A percentile compares a stretch with the other conserved stretches of the same genome.
Evolutionary conservation across 176 grass and related monocot species (phyloP).

Genomic region (Pharus latifolius): DNA sequence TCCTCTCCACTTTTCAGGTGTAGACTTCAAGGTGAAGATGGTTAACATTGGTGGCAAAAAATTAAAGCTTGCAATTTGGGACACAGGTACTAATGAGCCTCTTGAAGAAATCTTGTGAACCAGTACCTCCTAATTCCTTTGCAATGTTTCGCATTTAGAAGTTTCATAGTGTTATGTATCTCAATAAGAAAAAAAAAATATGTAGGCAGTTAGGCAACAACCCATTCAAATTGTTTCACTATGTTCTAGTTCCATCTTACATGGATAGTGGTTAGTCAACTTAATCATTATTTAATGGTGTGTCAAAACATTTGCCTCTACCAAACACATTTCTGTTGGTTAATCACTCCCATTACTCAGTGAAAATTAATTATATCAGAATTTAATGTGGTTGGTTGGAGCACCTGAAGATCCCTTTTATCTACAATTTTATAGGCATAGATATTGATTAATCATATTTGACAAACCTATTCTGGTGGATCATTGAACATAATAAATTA

Average conservation of each 20-base stretch:
- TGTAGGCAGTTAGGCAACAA: neutral
- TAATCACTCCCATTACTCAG: neutral
- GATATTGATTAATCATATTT: neutral
- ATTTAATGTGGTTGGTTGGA: neutral
- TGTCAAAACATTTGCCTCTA: too few species aligned
- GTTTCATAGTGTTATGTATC: neutral
- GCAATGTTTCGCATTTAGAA: neutral
- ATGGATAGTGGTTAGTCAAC: too few species aligned
- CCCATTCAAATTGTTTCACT: neutral
- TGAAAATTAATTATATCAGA: neutral
- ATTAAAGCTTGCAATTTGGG: constrained; percentile 97
- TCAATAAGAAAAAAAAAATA: neutral
- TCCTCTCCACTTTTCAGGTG: too few species aligned
- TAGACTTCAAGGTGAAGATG: constrained; percentile 99
- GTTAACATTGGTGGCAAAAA: constrained; percentile 79
- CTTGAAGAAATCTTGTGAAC: neutral
- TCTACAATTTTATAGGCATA: neutral
- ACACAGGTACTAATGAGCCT: constrained; percentile 64
- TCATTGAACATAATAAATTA: neutral
- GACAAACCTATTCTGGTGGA: neutral
- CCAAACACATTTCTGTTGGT: too few species aligned
- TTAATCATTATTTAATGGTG: too few species aligned
- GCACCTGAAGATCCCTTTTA: neutral
- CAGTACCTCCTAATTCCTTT: neutral
- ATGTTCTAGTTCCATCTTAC: too few species aligned